Conservation (phyloP, 306 rosid genomes). For the Sophora flavescens region DNA sequence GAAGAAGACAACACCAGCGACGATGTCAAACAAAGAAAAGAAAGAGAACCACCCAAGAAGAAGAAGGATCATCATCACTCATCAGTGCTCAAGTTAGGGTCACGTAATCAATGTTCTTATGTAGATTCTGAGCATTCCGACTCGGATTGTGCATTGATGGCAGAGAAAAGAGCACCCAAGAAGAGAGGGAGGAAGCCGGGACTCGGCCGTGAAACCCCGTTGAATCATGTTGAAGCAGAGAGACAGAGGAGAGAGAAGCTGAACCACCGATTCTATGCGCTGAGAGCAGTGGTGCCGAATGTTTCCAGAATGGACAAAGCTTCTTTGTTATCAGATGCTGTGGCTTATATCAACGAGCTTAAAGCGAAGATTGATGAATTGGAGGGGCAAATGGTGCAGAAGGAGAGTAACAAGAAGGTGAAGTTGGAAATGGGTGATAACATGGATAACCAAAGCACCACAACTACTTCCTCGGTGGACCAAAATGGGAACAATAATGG, state of each 20-base stretch:
- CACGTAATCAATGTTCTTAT: neutral
- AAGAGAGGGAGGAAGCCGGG: conserved; percentile 77
- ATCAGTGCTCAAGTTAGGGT: neutral
- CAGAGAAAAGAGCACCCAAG: conserved; percentile 50
- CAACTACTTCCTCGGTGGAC: conserved; percentile 61
- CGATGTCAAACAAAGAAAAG: neutral
- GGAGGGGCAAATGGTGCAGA: conserved; percentile 45
- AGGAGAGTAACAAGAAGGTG: conserved; percentile 47
- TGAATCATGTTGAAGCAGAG: conserved; percentile 92
- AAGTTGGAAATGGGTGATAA: conserved; percentile 57
- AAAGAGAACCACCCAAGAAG: neutral
- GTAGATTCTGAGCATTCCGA: conserved; percentile 67
- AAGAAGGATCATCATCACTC: neutral
- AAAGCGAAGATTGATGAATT: conserved; percentile 66
- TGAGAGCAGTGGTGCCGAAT: conserved; percentile 87
- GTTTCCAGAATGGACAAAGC: conserved; percentile 97
- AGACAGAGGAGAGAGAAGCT: conserved; percentile 89
- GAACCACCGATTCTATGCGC: conserved; percentile 83
- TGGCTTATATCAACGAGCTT: conserved; percentile 74
- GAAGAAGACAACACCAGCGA: conserved; percentile 32
- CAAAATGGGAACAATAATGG: conserved; percentile 39
- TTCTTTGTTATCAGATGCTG: conserved; percentile 81
- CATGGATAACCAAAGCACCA: conserved; percentile 70
- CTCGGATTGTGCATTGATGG: conserved; percentile 53
- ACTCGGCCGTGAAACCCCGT: conserved; percentile 56